A percentile compares a stretch with the other conserved stretches of the same genome.
These are phyloP conservation scores for Ophiocordyceps sinensis DNA, from an alignment of 2,329 filamentous ascomycete genomes.

Conservation along the genomic window DNA sequence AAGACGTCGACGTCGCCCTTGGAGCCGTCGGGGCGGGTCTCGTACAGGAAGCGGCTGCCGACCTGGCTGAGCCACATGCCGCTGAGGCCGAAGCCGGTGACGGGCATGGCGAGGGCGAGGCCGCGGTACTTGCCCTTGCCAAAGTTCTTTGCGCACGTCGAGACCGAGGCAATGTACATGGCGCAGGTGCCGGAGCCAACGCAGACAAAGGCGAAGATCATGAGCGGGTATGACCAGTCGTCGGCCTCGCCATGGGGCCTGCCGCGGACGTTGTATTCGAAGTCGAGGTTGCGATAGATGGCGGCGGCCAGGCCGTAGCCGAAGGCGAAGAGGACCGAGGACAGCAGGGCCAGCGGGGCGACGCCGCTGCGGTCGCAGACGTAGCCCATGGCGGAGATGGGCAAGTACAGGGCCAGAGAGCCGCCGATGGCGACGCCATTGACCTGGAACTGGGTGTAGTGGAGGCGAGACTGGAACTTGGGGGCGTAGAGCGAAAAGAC, in stretches of 20 bases:
- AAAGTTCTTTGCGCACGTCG: slow-evolving; percentile 97
- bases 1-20: slow-evolving; percentile 59
- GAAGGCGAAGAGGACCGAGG: slow-evolving; percentile 58
- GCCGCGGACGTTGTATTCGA: slow-evolving; percentile 25
- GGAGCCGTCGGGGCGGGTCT: slow-evolving; percentile 47
- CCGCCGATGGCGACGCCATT: slow-evolving; percentile 80
- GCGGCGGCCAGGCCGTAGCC: slow-evolving; percentile 77
- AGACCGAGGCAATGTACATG: slow-evolving; percentile 86
- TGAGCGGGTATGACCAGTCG: slow-evolving; percentile 59
- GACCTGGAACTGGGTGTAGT: slow-evolving; percentile 83
- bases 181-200: slow-evolving; percentile 73
- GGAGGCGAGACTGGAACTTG: slow-evolving; percentile 71
- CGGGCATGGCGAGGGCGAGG: slow-evolving; percentile 76
- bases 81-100: slow-evolving; percentile 83
- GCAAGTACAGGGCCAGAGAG: slow-evolving; percentile 78
- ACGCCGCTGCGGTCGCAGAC: slow-evolving; percentile 82
- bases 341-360: slow-evolving; percentile 57
- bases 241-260: slow-evolving; percentile 25
- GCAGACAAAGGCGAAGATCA: slow-evolving; percentile 72
- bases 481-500: slow-evolving; percentile 91
- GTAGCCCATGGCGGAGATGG: slow-evolving; percentile 81
- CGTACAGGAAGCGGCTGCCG: slow-evolving; percentile 63
- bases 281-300: slow-evolving; percentile 46
- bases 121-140: slow-evolving; percentile 78
- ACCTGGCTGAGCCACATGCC: slow-evolving; percentile 94